Conservation (phyloP, 306 rosid genomes). For the Vachellia collinsii region DNA sequence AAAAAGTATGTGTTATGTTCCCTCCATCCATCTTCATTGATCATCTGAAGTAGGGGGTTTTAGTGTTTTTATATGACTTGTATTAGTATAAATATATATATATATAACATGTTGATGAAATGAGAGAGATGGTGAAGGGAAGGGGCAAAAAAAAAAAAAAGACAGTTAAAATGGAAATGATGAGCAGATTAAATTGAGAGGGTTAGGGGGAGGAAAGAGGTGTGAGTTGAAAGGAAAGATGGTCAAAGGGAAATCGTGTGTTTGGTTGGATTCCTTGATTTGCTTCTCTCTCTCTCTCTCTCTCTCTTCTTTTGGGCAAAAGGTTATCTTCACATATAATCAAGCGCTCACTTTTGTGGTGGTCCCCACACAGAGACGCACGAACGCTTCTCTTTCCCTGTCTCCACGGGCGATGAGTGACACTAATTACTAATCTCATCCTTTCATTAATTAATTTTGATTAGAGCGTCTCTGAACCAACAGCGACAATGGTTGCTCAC, state of each 20-base stretch:
- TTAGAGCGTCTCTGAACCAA: conserved; percentile 20
- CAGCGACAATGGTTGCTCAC: conserved; percentile 6
- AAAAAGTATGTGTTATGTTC: too few relatives aligned
- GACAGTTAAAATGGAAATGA: too few relatives aligned
- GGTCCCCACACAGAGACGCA: not conserved
- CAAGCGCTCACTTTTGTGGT: not conserved
- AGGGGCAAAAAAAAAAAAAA: too few relatives aligned
- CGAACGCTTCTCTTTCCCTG: not conserved
- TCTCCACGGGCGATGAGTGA: not conserved
- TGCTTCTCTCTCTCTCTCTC: too few relatives aligned
- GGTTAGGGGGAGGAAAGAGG: not conserved
- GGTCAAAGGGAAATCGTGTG: conserved; percentile 8
- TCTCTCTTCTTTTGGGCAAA: not conserved
- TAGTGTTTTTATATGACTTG: too few relatives aligned
- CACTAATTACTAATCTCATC: not conserved
- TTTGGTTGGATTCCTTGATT: conserved; percentile 1
- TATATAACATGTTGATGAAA: too few relatives aligned
- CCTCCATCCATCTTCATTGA: too few relatives aligned
- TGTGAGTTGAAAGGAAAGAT: not conserved
- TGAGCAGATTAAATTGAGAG: too few relatives aligned
- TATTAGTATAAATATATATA: too few relatives aligned
- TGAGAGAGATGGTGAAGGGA: too few relatives aligned
- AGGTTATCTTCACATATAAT: not conserved
- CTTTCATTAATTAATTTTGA: not conserved
- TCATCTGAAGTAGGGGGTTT: too few relatives aligned